A percentile compares a stretch with the other conserved stretches of the same genome.
phyloP scores from a whole-genome alignment of 345 rosid genomes.

The Punica granatum region DNA sequence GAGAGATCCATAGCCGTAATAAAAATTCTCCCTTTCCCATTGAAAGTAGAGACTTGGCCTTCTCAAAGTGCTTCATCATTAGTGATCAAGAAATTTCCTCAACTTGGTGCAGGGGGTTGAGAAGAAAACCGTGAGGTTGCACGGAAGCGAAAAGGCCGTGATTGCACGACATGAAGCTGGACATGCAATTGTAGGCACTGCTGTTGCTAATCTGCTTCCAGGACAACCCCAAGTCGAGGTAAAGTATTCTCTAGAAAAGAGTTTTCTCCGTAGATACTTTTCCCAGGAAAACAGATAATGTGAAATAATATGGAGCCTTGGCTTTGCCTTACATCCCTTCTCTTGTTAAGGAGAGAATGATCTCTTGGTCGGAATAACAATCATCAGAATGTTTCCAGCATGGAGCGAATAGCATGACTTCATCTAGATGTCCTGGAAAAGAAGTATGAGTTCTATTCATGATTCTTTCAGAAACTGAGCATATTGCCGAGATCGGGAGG shows the following conservation, averaged over 20 bases:
- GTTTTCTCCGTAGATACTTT: no score
- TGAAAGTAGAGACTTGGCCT: background rate
- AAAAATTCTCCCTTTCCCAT: slow-evolving; percentile 1
- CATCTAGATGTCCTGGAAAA: background rate
- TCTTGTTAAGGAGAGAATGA: background rate
- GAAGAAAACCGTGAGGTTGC: slow-evolving; percentile 85
- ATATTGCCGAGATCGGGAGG: slow-evolving; percentile 98
- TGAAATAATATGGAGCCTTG: background rate
- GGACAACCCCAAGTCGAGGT: slow-evolving; percentile 96
- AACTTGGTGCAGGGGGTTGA: slow-evolving; percentile 66
- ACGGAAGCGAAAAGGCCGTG: slow-evolving; percentile 83
- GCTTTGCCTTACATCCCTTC: no score
- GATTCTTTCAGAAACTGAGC: slow-evolving; percentile 69
- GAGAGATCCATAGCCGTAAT: slow-evolving; percentile 90
- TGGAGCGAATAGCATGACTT: no score
- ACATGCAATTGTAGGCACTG: slow-evolving; percentile 97
- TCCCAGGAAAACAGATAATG: no score
- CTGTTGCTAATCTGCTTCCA: slow-evolving; percentile 79
- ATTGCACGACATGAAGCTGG: slow-evolving; percentile 99
- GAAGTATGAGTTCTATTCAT: background rate
- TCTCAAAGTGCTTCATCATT: background rate
- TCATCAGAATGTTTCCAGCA: background rate
- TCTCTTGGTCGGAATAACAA: background rate
- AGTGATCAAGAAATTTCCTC: background rate
- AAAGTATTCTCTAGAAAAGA: background rate